Evolutionary conservation across 164 flowering plant species (phyloP).

Genomic region (Warburgia ugandensis): DNA sequence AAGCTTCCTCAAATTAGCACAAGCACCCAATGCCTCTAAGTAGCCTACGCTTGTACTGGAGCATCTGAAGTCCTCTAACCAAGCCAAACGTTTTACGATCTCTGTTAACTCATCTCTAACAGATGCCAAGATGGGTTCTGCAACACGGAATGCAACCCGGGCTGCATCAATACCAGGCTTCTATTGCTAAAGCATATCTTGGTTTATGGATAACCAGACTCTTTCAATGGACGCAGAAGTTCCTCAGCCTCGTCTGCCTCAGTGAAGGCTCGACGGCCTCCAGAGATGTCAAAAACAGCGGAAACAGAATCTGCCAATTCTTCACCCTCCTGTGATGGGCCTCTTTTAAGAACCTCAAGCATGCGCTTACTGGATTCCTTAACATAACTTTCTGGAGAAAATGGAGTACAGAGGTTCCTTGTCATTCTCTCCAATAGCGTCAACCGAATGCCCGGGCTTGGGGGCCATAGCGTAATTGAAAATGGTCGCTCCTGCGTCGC

Average conservation of each 20-base stretch:
- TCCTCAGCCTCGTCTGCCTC: conserved; percentile 73
- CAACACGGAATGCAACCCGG: conserved; percentile 75
- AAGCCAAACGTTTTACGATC: conserved; percentile 58
- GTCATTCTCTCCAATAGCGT: conserved; percentile 77
- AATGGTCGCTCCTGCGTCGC: conserved; percentile 27
- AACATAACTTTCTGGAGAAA: conserved; percentile 90
- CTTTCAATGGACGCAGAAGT: conserved; percentile 54
- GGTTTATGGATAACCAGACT: conserved; percentile 49
- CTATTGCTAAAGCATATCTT: conserved; percentile 89
- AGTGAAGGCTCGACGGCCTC: conserved; percentile 60
- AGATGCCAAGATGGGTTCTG: conserved; percentile 62
- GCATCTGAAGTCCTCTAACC: conserved; percentile 82
- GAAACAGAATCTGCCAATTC: conserved; percentile 17
- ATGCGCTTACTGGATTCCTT: conserved; percentile 79
- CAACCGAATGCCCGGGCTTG: conserved; percentile 64
- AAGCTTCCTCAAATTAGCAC: conserved; percentile 59
- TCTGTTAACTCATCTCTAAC: conserved; percentile 62
- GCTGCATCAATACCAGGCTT: conserved; percentile 78
- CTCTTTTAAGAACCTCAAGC: conserved; percentile 70
- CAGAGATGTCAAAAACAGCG: conserved; percentile 69
- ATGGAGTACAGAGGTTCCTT: conserved; percentile 90
- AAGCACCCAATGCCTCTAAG: conserved; percentile 55
- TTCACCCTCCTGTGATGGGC: conserved; percentile 23
- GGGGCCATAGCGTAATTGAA: conserved; percentile 92
- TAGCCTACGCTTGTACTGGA: conserved; percentile 84